Percentiles rank a stretch among this genome's conserved stretches.
Conservation (phyloP, 2,329 filamentous ascomycete genomes). For the Verticillium albo-atrum region DNA sequence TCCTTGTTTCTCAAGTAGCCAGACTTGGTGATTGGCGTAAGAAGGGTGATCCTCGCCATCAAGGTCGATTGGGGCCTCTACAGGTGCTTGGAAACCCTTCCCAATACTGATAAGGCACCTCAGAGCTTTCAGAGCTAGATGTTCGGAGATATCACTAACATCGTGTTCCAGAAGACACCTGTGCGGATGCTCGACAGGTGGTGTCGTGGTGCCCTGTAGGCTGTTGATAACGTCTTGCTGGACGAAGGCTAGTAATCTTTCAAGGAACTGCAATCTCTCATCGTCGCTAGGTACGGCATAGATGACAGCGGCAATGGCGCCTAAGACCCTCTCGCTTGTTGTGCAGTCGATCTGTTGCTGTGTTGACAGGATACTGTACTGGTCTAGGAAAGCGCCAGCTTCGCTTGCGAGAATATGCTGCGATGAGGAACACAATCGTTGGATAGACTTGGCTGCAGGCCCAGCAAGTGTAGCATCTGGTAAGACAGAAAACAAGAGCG, state of each 20-base stretch:
- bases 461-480: conserved; percentile 57
- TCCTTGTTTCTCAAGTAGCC: conserved; percentile 33
- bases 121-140: conserved; percentile 52
- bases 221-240: conserved; percentile 45
- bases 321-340: conserved; percentile 68
- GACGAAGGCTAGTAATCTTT: conserved; percentile 55
- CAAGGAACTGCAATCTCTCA: conserved; percentile 37
- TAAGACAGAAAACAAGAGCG: conserved; percentile 69
- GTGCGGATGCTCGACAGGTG: neutral
- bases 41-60: conserved; percentile 40
- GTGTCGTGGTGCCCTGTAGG: neutral
- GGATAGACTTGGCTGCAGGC: conserved; percentile 71
- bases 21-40: conserved; percentile 11
- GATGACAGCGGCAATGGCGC: conserved; percentile 70
- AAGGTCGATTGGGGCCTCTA: conserved; percentile 64
- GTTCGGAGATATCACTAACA: conserved; percentile 37
- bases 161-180: neutral
- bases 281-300: conserved; percentile 54
- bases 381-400: conserved; percentile 62
- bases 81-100: conserved; percentile 65
- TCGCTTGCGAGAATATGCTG: conserved; percentile 64
- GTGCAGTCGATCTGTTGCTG: conserved; percentile 59
- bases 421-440: conserved; percentile 71
- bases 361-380: conserved; percentile 63
- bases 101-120: conserved; percentile 67